These are phyloP conservation scores for Knoxia roxburghii DNA, from an alignment of 257 asterid species.

Conservation along the genomic window DNA sequence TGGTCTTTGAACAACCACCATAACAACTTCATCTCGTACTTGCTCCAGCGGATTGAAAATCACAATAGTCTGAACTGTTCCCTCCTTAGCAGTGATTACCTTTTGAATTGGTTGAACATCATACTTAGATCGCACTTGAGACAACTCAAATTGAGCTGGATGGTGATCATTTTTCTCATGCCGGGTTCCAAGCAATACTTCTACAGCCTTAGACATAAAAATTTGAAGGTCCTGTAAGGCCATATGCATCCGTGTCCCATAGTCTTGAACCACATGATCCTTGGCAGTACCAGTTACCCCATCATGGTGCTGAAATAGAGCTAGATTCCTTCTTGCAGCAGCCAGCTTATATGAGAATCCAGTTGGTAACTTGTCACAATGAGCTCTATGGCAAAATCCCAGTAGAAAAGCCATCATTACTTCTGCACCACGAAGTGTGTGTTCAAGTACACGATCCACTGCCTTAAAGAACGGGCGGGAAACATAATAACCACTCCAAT, in stretches of 20 bases:
- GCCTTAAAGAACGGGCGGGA: conserved; percentile 99
- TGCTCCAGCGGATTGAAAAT: conserved; percentile 85
- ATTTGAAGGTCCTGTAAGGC: conserved; percentile 82
- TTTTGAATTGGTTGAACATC: conserved; percentile 74
- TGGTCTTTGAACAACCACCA: conserved; percentile 81
- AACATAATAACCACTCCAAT: conserved; percentile 99
- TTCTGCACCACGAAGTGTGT: conserved; percentile 90
- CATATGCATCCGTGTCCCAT: conserved; percentile 86
- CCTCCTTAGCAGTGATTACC: conserved; percentile 67
- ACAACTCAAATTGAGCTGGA: conserved; percentile 84
- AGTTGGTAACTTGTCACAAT: conserved; percentile 80
- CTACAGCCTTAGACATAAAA: conserved; percentile 86
- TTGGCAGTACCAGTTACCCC: conserved; percentile 98
- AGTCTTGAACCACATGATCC: conserved; percentile 90
- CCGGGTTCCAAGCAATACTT: conserved; percentile 73
- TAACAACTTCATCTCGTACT: conserved; percentile 75
- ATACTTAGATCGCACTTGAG: conserved; percentile 72
- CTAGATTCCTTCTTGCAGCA: conserved; percentile 89
- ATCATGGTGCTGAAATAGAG: conserved; percentile 95
- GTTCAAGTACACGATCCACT: conserved; percentile 91
- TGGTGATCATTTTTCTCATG: conserved; percentile 73
- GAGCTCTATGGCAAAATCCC: conserved; percentile 79
- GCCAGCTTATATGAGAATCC: conserved; percentile 81
- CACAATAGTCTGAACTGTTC: conserved; percentile 82
- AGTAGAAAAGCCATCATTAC: conserved; percentile 87